Base-by-base conservation (phyloP, 1,284 basidiomycete genomes). In the Phellinidium pouzarii region DNA sequence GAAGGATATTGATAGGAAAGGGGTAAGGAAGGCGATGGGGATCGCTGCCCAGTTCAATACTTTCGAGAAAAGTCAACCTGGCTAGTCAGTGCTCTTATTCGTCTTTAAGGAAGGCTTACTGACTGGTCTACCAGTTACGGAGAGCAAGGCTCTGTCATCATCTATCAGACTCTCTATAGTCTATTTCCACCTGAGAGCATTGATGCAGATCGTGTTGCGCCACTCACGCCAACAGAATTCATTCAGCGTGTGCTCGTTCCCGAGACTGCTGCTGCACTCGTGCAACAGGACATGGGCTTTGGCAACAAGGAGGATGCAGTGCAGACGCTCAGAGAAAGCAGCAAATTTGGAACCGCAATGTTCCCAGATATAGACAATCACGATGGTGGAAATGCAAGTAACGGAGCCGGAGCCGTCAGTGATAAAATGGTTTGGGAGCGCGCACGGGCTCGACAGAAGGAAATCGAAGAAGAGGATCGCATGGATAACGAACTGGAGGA, bases 21-120 rank as follows among this genome's bases (percentile, higher is more conserved):
- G 87, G 0, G 73, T 76, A 23, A 75, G 79, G 42, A 77, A 77
- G n/a, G 78, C 78, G 9, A 73, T 77, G 2, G 81, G 86, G 27
- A 75, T 87, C 44, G 76, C 73, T 43, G 85, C 78, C 1, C 87
- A 90, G 60, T 87, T 87, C 60, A 73, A 78, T 23, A 85, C 70
- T 59, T 91, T 91, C 60, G 77, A 87, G 60, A 86, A 80, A 67
- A 78, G 79, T 1, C 86, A 88, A 59, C 85, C 87, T 36, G 87
- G 88, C 71, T 91, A 91, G 88, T 91, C 62, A 71, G 87, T 71
- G 12, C 42, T 43, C 44, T 55, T 52, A 17, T 38, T n/a, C 19
- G 49, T 8, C 41, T n/a, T 34, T 11, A 22, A 48, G 48, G 41
- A 44, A 37, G 50, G 52, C 26, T 19, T 14, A 38, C 45, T 41